Conservation (phyloP, 441 rosid species). For the Syzygium syzygioides region DNA sequence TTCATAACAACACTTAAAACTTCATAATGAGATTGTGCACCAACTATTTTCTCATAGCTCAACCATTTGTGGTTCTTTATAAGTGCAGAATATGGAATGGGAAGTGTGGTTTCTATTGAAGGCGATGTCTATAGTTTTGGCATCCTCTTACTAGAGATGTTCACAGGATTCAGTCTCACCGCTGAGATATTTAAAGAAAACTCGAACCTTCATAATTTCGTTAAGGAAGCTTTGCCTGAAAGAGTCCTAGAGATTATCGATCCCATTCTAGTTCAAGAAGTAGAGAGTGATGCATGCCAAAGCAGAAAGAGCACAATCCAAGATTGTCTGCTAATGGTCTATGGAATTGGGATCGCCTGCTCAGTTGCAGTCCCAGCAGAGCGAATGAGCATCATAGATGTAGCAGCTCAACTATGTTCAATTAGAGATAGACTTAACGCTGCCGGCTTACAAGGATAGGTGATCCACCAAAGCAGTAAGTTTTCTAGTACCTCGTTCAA, state of each 20-base stretch:
- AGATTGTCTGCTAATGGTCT: not conserved
- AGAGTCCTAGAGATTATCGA: not conserved
- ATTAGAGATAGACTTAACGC: not conserved
- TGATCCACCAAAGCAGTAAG: not conserved
- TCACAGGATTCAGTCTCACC: not conserved
- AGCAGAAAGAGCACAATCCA: not conserved
- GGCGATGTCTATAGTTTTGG: not conserved
- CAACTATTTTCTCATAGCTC: not conserved
- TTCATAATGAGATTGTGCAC: not conserved
- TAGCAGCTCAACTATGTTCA: not conserved
- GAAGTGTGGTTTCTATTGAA: not conserved
- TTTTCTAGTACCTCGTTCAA: not conserved
- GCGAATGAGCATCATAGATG: not conserved
- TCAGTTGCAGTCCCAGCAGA: not conserved
- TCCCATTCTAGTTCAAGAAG: not conserved
- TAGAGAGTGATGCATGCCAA: not conserved
- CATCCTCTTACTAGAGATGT: not conserved
- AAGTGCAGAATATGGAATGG: not conserved
- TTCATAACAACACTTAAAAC: not conserved
- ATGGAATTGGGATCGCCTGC: not conserved
- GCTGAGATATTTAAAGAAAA: not conserved
- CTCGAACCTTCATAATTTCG: not conserved
- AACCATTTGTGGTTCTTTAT: not conserved
- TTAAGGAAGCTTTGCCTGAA: not conserved
- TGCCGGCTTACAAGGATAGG: not conserved